A percentile compares a stretch with the other conserved stretches of the same genome.
These are phyloP conservation scores for Paecilomyces sp. DNA, from an alignment of 2,329 filamentous ascomycete genomes.

Conservation along the genomic window DNA sequence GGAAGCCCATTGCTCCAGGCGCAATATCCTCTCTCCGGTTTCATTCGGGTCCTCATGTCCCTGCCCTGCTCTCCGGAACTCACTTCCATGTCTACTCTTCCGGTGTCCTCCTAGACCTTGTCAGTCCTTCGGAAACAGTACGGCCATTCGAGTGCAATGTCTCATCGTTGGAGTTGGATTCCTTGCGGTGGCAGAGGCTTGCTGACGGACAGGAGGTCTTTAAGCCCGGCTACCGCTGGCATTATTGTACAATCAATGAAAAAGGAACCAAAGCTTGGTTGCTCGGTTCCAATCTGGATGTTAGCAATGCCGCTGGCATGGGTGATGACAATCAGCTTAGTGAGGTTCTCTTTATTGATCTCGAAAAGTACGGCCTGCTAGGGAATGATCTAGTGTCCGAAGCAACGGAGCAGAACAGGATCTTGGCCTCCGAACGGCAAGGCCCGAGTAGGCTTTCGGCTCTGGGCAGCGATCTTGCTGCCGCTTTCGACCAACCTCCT, in stretches of 20 bases:
- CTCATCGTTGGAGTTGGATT: constrained; percentile 78
- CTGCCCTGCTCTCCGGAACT: constrained; percentile 80
- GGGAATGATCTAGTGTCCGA: constrained; percentile 65
- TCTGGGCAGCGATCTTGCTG: constrained; percentile 80
- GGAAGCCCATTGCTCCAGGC: constrained; percentile 62
- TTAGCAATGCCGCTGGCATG: constrained; percentile 57
- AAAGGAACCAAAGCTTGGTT: constrained; percentile 96
- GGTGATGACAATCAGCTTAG: constrained; percentile 87
- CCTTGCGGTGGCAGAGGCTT: constrained; percentile 87
- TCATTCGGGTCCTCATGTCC: constrained; percentile 75
- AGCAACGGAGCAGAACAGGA: constrained; percentile 39
- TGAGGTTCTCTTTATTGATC: constrained; percentile 88
- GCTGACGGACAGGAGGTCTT: constrained; percentile 94
- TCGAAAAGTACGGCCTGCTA: constrained; percentile 83
- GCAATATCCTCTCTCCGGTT: constrained; percentile 88
- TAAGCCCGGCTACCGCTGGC: constrained; percentile 87
- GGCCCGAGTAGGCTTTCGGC: constrained; percentile 46
- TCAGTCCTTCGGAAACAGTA: constrained; percentile 84
- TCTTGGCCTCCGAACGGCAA: constrained; percentile 49
- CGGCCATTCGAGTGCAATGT: constrained; percentile 82
- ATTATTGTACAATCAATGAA: constrained; percentile 94
- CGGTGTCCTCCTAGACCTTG: constrained; percentile 85
- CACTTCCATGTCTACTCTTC: constrained; percentile 96
- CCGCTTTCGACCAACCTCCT: constrained; percentile 78
- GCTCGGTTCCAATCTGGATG: constrained; percentile 80